These are phyloP conservation scores for Apiosordaria backusii DNA, from an alignment of 495 filamentous ascomycete genomes.

Conservation along the genomic window DNA sequence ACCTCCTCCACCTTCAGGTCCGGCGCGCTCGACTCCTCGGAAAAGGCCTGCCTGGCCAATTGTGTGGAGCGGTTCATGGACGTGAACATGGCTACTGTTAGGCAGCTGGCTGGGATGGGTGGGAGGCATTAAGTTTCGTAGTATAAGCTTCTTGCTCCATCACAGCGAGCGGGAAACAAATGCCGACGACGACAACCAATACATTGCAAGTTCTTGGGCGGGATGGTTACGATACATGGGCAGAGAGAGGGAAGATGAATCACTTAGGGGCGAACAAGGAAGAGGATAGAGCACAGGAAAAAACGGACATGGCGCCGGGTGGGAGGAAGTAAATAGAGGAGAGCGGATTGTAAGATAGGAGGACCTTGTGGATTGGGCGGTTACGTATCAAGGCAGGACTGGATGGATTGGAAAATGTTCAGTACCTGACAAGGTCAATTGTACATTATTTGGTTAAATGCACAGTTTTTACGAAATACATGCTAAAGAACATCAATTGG, in stretches of 20 bases:
- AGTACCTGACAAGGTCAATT: background rate
- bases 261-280: no score
- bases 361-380: background rate
- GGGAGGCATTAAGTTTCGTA: background rate
- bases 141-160: no score
- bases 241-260: background rate
- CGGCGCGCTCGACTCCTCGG: constrained; percentile 64
- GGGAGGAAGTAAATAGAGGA: background rate
- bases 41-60: constrained; percentile 81
- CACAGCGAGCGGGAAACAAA: no score
- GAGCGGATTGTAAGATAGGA: background rate
- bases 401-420: background rate
- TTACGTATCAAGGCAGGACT: background rate
- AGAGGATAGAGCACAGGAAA: background rate
- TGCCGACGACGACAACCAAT: no score
- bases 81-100: constrained; percentile 72
- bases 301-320: no score
- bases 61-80: constrained; percentile 94
- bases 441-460: background rate
- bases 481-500: background rate
- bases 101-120: constrained; percentile 61
- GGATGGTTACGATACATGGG: background rate
- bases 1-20: constrained; percentile 60
- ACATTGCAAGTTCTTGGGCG: no score
- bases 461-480: background rate